phyloP scores from a whole-genome alignment of 164 flowering plant genomes.

The Kingdonia uniflora region DNA sequence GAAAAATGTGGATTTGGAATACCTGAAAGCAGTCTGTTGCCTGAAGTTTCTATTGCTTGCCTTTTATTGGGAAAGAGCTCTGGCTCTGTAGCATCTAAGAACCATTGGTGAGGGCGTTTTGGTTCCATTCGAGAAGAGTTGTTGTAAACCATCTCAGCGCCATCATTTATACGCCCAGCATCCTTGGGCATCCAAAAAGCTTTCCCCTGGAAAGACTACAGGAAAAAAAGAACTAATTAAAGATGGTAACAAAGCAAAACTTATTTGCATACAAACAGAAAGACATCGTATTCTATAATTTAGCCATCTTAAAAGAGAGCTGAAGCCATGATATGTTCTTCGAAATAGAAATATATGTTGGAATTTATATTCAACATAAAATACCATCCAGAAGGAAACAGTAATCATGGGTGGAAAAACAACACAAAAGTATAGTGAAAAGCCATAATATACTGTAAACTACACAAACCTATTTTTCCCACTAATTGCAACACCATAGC shows the following conservation, averaged over 20 bases:
- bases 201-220: slow-evolving; percentile 14
- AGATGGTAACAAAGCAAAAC: not conserved
- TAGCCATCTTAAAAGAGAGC: no score
- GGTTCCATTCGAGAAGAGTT: slow-evolving; percentile 24
- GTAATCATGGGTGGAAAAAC: no score
- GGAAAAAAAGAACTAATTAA: not conserved
- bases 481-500: no score
- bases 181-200: slow-evolving; percentile 19
- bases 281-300: no score
- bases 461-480: no score
- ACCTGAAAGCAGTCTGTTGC: slow-evolving; percentile 20
- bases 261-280: no score
- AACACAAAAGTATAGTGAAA: no score
- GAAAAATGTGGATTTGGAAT: slow-evolving; percentile 20
- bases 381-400: no score
- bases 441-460: no score
- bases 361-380: no score
- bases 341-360: no score
- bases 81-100: slow-evolving; percentile 30
- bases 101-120: slow-evolving; percentile 42
- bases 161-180: slow-evolving; percentile 20
- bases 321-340: no score
- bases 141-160: slow-evolving; percentile 10
- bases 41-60: slow-evolving; percentile 25
- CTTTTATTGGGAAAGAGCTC: slow-evolving; percentile 29